Evolutionary conservation across 192 early-diverging fungal species (phyloP).

Genomic region (Umbelopsis sp.): DNA sequence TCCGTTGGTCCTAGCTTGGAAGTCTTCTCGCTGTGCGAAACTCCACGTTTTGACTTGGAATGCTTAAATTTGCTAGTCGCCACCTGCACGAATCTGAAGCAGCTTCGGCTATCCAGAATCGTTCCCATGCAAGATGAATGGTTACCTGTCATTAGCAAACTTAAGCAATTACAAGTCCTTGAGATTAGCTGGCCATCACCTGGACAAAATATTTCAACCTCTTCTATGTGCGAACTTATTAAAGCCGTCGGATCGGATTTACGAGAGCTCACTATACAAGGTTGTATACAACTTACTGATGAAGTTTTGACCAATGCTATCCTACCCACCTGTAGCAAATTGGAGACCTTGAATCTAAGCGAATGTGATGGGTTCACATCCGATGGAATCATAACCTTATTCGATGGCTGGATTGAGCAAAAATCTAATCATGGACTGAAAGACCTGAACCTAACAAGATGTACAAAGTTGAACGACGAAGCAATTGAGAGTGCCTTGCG

Average conservation of each 20-base stretch:
- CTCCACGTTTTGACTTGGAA: slow-evolving; percentile 52
- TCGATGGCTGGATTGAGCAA: slow-evolving; percentile 37
- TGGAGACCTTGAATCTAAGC: slow-evolving; percentile 64
- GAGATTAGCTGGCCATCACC: slow-evolving; percentile 23
- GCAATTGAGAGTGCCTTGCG: slow-evolving; percentile 56
- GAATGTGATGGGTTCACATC: slow-evolving; percentile 65
- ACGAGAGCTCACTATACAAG: slow-evolving; percentile 52
- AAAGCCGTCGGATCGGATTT: slow-evolving; percentile 46
- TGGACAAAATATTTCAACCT: slow-evolving; percentile 41
- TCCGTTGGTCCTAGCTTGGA: slow-evolving; percentile 51
- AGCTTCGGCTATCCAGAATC: slow-evolving; percentile 52
- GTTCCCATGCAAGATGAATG: slow-evolving; percentile 48
- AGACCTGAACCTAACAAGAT: slow-evolving; percentile 62
- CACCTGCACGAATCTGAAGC: slow-evolving; percentile 42
- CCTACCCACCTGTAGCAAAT: slow-evolving; percentile 52
- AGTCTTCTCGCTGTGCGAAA: slow-evolving; percentile 59
- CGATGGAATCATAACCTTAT: slow-evolving; percentile 51
- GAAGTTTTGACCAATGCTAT: slow-evolving; percentile 56
- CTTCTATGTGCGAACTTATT: slow-evolving; percentile 47
- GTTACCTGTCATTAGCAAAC: slow-evolving; percentile 39
- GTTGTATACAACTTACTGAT: slow-evolving; percentile 53
- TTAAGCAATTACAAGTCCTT: slow-evolving; percentile 48
- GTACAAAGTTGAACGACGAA: slow-evolving; percentile 65
- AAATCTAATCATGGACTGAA: slow-evolving; percentile 42
- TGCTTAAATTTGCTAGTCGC: slow-evolving; percentile 52